Conservation (phyloP, 2,329 filamentous ascomycete genomes). For the Ascochyta clinopodiicola region DNA sequence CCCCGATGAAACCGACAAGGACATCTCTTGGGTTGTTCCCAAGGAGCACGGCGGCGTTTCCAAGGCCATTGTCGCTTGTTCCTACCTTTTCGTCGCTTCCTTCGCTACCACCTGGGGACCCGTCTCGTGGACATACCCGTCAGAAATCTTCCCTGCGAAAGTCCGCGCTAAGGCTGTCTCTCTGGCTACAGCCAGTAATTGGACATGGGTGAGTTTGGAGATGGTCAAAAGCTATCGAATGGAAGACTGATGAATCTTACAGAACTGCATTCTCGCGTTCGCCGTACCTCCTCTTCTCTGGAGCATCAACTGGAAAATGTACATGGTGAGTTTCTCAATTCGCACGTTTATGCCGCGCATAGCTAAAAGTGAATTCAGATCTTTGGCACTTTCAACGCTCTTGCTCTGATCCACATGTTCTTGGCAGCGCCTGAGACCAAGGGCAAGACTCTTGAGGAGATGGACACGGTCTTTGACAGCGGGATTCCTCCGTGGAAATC, state of each 20-base stretch:
- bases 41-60: conserved; percentile 60
- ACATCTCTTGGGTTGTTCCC: conserved; percentile 65
- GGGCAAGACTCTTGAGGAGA: conserved; percentile 51
- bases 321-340: conserved; percentile 34
- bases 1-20: conserved; percentile 41
- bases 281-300: conserved; percentile 51
- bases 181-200: conserved; percentile 49
- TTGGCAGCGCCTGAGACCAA: conserved; percentile 50
- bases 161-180: conserved; percentile 52
- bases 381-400: conserved; percentile 49
- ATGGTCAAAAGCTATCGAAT: conserved; percentile 41
- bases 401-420: conserved; percentile 50
- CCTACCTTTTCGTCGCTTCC: conserved; percentile 53
- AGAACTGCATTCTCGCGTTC: conserved; percentile 51
- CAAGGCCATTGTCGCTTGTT: conserved; percentile 59
- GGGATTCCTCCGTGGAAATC: conserved; percentile 47
- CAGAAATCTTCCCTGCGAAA: conserved; percentile 50
- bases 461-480: conserved; percentile 50
- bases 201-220: conserved; percentile 38
- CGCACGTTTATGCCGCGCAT: no score
- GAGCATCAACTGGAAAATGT: conserved; percentile 53
- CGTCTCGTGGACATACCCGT: conserved; percentile 46
- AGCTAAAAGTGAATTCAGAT: conserved; percentile 19
- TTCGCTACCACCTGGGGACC: conserved; percentile 53
- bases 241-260: conserved; percentile 25